Evolutionary conservation across 192 early-diverging fungal species (phyloP).

Genomic region (Coemansia sp.): DNA sequence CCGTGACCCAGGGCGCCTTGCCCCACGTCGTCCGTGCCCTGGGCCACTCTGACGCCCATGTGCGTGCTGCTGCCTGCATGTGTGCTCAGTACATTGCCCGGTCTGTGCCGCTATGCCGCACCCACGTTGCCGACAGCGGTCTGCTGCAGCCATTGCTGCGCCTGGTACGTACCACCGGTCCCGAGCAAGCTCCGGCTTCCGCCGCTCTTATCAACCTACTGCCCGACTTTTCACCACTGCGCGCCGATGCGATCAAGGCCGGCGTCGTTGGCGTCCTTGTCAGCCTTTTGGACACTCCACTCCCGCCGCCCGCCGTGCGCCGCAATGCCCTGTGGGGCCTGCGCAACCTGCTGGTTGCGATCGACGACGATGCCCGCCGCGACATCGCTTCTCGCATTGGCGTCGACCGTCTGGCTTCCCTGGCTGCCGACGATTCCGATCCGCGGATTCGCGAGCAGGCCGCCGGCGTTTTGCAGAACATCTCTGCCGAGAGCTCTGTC

Average conservation of each 20-base stretch:
- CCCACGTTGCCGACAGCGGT: conserved; percentile 41
- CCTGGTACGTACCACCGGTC: conserved; percentile 9
- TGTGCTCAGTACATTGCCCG: conserved; percentile 44
- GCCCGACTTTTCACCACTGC: conserved; percentile 35
- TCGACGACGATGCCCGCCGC: conserved; percentile 30
- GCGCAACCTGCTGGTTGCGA: conserved; percentile 23
- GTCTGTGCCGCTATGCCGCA: conserved; percentile 47
- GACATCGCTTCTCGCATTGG: conserved; percentile 21
- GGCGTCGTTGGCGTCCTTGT: conserved; percentile 25
- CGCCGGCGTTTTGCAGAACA: conserved; percentile 28
- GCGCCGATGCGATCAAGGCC: conserved; percentile 32
- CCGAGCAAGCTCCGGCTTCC: conserved; percentile 30
- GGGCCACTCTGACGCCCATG: conserved; percentile 19
- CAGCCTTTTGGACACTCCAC: conserved; percentile 13
- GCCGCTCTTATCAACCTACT: conserved; percentile 41
- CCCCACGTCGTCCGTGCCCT: conserved; percentile 31
- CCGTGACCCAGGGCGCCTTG: conserved; percentile 23
- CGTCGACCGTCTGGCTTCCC: conserved; percentile 12
- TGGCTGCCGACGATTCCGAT: conserved; percentile 12
- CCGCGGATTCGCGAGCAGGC: conserved; percentile 30
- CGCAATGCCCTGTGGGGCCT: conserved; percentile 44
- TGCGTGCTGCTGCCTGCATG: conserved; percentile 40
- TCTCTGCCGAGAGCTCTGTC: conserved; percentile 19
- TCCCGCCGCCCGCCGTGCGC: conserved; percentile 8
- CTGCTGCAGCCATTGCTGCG: conserved; percentile 26